Evolutionary conservation across 2,329 filamentous ascomycete genomes (phyloP), one percentile per base, ranked within the genome.

Genomic region (Celoporthe dispersa): DNA sequence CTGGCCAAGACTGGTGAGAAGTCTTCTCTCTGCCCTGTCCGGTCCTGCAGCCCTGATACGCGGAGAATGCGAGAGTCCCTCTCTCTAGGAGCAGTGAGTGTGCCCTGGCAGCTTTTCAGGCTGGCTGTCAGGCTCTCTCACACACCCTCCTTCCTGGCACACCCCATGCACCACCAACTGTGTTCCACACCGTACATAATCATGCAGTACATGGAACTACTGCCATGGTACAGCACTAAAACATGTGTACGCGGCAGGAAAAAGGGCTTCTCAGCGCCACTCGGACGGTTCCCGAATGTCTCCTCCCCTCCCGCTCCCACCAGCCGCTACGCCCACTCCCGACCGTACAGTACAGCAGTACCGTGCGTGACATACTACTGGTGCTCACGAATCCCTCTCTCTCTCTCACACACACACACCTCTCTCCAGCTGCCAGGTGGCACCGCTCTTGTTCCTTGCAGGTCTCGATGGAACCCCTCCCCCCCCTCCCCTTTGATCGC

Each of bases 171-270:
- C n/a, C n/a, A n/a, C n/a, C n/a, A n/a, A n/a, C n/a, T n/a, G n/a
- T n/a, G n/a, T n/a, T n/a, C n/a, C n/a, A n/a, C n/a, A n/a, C n/a
- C n/a, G n/a, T n/a, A n/a, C n/a, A n/a, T n/a, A n/a, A n/a, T n/a
- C n/a, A n/a, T n/a, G n/a, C n/a, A n/a, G n/a, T n/a, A n/a, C n/a
- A n/a, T n/a, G n/a, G n/a, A n/a, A n/a, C n/a, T n/a, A n/a, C n/a
- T n/a, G n/a, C n/a, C 55, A 16, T 25, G 55, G 28, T 14, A 31
- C 53, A 55, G 35, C 8, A 39, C 7, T 2, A 39, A 39, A 39
- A 12, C n/a, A 39, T 39, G 37, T 35, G 11, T 31, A 31, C 66
- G n/a, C 53, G 60, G 63, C 64, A 67, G 67, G 67, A 67, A 37
- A 39, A 41, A 53, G 14, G 44, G 44, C 44, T 48, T 48, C n/a